Conservation (phyloP, 257 asterid genomes). For the Ligustrum vulgare region DNA sequence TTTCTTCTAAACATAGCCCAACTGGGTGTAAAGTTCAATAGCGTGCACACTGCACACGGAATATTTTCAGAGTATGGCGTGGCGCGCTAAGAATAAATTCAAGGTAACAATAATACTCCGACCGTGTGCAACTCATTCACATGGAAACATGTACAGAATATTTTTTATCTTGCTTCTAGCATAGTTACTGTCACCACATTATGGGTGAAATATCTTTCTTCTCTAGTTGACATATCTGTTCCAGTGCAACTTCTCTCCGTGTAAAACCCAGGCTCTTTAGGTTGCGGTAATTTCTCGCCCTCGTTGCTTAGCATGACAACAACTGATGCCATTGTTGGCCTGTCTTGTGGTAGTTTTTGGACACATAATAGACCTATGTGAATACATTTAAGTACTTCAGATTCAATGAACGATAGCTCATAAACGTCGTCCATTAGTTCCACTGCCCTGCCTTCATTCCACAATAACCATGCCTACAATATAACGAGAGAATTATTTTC, state of each 20-base stretch:
- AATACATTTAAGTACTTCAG: constrained; percentile 12
- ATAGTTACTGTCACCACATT: background rate
- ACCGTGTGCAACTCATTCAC: background rate
- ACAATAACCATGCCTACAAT: constrained; percentile 37
- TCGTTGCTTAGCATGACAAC: constrained; percentile 22
- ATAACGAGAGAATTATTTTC: no score
- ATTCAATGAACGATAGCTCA: background rate
- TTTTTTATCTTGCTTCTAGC: background rate
- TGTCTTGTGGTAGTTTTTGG: constrained; percentile 19
- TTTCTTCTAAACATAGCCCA: no score
- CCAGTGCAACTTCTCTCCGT: background rate
- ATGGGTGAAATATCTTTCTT: background rate
- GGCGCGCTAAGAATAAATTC: no score
- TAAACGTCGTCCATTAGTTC: constrained; percentile 10
- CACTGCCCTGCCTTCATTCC: constrained; percentile 26
- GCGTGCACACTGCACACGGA: no score
- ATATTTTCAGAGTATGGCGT: no score
- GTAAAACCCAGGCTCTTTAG: constrained; percentile 10
- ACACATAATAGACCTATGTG: constrained; percentile 24
- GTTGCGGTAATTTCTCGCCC: constrained; percentile 13
- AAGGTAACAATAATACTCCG: no score
- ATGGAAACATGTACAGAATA: no score
- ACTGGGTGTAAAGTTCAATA: no score
- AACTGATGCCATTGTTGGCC: constrained; percentile 27
- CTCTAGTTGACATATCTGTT: background rate